These are phyloP conservation scores for Auriscalpium orientale DNA, from an alignment of 768 basidiomycete species.

Conservation along the genomic window DNA sequence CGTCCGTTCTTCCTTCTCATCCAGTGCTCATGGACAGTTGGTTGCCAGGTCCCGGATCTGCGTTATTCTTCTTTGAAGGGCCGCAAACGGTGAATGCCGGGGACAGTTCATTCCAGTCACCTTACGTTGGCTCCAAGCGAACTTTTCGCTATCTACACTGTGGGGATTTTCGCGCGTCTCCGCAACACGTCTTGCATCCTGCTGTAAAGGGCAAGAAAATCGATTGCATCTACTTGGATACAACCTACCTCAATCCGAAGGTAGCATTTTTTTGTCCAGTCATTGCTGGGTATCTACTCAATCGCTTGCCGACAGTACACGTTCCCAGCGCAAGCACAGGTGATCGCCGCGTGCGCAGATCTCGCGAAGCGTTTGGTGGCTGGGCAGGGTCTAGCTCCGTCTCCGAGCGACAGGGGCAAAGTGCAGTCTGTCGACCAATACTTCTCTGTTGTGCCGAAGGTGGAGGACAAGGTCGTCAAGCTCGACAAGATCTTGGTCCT, in stretches of 20 bases:
- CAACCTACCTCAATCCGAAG: constrained; percentile 90
- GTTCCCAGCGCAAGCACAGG: constrained; percentile 92
- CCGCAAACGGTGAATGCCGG: constrained; percentile 84
- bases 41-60: constrained; percentile 69
- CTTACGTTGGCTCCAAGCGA: constrained; percentile 58
- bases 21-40: neutral
- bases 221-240: constrained; percentile 90
- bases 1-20: neutral
- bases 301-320: constrained; percentile 52
- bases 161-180: constrained; percentile 89
- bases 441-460: constrained; percentile 29
- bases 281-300: neutral
- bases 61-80: constrained; percentile 90
- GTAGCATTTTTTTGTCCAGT: constrained; percentile 18
- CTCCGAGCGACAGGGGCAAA: constrained; percentile 16
- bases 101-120: constrained; percentile 68
- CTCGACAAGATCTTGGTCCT: constrained; percentile 47
- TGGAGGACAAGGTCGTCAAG: constrained; percentile 28
- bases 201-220: constrained; percentile 73
- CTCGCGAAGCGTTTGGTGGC: constrained; percentile 54
- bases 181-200: constrained; percentile 80
- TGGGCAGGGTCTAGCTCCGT: constrained; percentile 24
- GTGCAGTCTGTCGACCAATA: constrained; percentile 40
- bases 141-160: constrained; percentile 91
- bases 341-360: constrained; percentile 88